Conservation (phyloP, 371 early-diverging fungal species). For the Mucor circinelloides region DNA sequence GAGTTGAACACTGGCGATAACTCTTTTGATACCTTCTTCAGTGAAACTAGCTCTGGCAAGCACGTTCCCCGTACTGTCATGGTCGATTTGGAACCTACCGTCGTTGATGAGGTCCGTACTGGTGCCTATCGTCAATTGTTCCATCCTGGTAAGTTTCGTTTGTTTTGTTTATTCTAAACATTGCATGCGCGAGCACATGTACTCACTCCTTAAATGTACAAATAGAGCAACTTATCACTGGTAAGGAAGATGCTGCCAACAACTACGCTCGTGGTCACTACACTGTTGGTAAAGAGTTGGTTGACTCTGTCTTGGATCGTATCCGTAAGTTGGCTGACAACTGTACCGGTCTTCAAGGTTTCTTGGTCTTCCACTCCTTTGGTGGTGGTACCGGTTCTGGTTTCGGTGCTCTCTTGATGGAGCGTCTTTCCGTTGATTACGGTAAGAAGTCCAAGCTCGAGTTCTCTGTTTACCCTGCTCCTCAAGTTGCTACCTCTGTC, state of each 20-base stretch:
- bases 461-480: slow-evolving; percentile 99
- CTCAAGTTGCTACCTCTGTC: slow-evolving; percentile 96
- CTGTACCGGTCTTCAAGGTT: slow-evolving; percentile 97
- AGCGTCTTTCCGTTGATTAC: slow-evolving; percentile 95
- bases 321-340: slow-evolving; percentile 98
- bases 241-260: slow-evolving; percentile 99
- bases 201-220: background rate
- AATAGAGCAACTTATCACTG: slow-evolving; percentile 92
- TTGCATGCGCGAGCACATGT: slow-evolving; percentile 61
- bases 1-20: slow-evolving; percentile 41
- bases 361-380: slow-evolving; percentile 98
- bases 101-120: slow-evolving; percentile 96
- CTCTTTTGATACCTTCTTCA: slow-evolving; percentile 87
- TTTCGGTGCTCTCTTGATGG: slow-evolving; percentile 97
- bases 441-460: slow-evolving; percentile 99
- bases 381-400: slow-evolving; percentile 99
- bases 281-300: slow-evolving; percentile 98
- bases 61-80: slow-evolving; percentile 98
- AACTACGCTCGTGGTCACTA: slow-evolving; percentile 99
- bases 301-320: slow-evolving; percentile 96
- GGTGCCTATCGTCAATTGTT: slow-evolving; percentile 97
- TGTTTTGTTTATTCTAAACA: background rate
- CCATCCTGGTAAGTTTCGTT: slow-evolving; percentile 84
- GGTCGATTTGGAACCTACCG: slow-evolving; percentile 98
- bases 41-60: slow-evolving; percentile 95